Evolutionary conservation across 208 protist species (phyloP), one percentile per base, ranked within the genome.

Genomic region (Tritrichomonas foetus): DNA sequence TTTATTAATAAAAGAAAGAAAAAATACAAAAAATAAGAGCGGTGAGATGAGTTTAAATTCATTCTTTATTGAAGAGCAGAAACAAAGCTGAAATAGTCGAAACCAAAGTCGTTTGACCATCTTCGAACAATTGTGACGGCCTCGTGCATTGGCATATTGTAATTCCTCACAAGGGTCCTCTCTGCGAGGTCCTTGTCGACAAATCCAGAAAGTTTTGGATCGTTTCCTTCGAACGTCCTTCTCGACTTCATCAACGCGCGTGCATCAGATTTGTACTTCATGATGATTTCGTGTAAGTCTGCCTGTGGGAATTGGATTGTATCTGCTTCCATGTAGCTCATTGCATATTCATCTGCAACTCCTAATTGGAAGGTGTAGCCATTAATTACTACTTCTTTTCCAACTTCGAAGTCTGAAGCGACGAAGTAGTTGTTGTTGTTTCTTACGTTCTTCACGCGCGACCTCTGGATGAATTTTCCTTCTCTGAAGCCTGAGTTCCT

Each of bases 401-500:
- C 82, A 93, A 93, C 47, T 22, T 66, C 44, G 49, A 95, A 95
- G 39, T 94, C 82, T 69, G 49, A 33, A 44, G 53, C 49, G 25
- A 11, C 3, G 27, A 93, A 93, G 16, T 53, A 84, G 64, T 11
- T 64, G 3, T 93, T 94, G 1, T 22, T 20, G 44, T 8, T 94
- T 20, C 3, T 64, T n/a, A 53, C 16, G 49, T 95, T 89, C 33
- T 66, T 61, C 27, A 93, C 13, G 3, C 78, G 50, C 2, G 41
- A 61, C 41, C 94, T n/a, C 27, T 95, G 66, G 16, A 95, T n/a
- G 53, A 95, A 95, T 93, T 95, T 95, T 3, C 94, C 94, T 33
- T 93, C 94, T 14, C 61, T 84, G 44, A 95, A 95, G 41, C 94
- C 94, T 49, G 94, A 95, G 80, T 95, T 95, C 8, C 94, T 61